These are phyloP conservation scores for Neonectria neomacrospora DNA, from an alignment of 2,329 filamentous ascomycete genomes.

Conservation along the genomic window DNA sequence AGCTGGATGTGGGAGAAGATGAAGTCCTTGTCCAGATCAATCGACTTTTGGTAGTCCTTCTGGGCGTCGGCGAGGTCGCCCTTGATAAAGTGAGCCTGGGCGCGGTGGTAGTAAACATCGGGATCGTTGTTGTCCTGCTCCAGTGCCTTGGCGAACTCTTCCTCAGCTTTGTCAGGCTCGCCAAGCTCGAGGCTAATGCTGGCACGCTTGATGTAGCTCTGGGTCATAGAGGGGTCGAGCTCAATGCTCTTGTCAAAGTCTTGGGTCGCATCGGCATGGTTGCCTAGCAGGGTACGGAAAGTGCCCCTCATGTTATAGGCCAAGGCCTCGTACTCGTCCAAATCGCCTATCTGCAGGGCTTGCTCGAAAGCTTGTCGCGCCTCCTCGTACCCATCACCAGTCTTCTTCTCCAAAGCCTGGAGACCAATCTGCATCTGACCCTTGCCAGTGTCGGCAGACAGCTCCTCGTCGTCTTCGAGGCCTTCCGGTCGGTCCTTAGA, in stretches of 20 bases:
- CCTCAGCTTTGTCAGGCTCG: constrained; percentile 84
- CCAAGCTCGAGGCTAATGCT: constrained; percentile 97
- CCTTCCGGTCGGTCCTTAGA: constrained; percentile 81
- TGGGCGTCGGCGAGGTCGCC: constrained; percentile 92
- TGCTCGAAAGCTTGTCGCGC: constrained; percentile 87
- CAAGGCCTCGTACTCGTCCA: constrained; percentile 86
- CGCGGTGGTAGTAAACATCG: constrained; percentile 99
- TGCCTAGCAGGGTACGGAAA: constrained; percentile 91
- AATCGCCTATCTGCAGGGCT: constrained; percentile 82
- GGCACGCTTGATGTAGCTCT: constrained; percentile 98
- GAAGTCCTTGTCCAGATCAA: constrained; percentile 93
- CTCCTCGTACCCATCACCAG: constrained; percentile 90
- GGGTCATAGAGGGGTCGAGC: constrained; percentile 85
- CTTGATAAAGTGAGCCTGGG: constrained; percentile 98
- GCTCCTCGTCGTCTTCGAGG: constrained; percentile 82
- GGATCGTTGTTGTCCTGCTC: constrained; percentile 88
- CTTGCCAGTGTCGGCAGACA: constrained; percentile 81
- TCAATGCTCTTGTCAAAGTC: constrained; percentile 95
- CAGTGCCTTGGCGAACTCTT: constrained; percentile 88
- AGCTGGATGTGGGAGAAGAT: constrained; percentile 99
- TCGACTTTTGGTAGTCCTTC: constrained; percentile 99
- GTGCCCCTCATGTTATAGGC: constrained; percentile 98
- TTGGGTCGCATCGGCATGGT: constrained; percentile 82
- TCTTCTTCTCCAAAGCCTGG: constrained; percentile 83
- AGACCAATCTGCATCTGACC: constrained; percentile 88